A percentile compares a stretch with the other conserved stretches of the same genome.
Evolutionary conservation across 371 early-diverging fungal species (phyloP).

Genomic region (Actinomortierella wolfii): DNA sequence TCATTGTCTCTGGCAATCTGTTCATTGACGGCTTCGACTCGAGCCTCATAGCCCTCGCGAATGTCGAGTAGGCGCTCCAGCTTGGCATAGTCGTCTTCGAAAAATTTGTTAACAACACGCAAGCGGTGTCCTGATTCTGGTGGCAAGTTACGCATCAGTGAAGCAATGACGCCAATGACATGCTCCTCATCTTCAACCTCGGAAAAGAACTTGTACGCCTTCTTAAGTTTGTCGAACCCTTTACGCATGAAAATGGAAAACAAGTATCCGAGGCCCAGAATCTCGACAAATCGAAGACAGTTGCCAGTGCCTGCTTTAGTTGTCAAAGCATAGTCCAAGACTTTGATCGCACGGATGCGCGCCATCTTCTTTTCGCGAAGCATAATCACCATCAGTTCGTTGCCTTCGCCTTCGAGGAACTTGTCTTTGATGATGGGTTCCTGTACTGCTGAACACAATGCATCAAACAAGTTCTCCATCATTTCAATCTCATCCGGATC

Average conservation of each 20-base stretch:
- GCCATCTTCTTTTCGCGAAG: slow-evolving; percentile 77
- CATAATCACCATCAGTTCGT: slow-evolving; percentile 92
- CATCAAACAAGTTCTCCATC: slow-evolving; percentile 89
- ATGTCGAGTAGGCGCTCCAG: slow-evolving; percentile 79
- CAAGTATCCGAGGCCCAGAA: slow-evolving; percentile 77
- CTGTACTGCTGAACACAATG: slow-evolving; percentile 68
- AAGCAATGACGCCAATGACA: slow-evolving; percentile 78
- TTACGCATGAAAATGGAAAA: slow-evolving; percentile 82
- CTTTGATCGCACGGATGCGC: slow-evolving; percentile 84
- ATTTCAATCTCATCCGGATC: slow-evolving; percentile 87
- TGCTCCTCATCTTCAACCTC: slow-evolving; percentile 88
- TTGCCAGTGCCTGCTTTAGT: slow-evolving; percentile 58
- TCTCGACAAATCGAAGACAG: slow-evolving; percentile 77
- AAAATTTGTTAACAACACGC: slow-evolving; percentile 85
- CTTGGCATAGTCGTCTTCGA: slow-evolving; percentile 79
- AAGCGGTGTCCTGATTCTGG: slow-evolving; percentile 64
- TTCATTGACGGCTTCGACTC: slow-evolving; percentile 56
- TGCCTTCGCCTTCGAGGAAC: slow-evolving; percentile 86
- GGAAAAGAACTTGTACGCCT: slow-evolving; percentile 64
- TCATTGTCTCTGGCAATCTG: slow-evolving; percentile 54
- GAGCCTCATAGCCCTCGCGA: slow-evolving; percentile 67
- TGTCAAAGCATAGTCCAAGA: slow-evolving; percentile 82
- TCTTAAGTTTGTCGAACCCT: slow-evolving; percentile 73
- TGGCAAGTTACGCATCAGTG: slow-evolving; percentile 67
- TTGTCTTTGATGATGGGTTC: slow-evolving; percentile 65